phyloP scores from a whole-genome alignment of 2,329 filamentous ascomycete species.

The Madurella mycetomatis region DNA sequence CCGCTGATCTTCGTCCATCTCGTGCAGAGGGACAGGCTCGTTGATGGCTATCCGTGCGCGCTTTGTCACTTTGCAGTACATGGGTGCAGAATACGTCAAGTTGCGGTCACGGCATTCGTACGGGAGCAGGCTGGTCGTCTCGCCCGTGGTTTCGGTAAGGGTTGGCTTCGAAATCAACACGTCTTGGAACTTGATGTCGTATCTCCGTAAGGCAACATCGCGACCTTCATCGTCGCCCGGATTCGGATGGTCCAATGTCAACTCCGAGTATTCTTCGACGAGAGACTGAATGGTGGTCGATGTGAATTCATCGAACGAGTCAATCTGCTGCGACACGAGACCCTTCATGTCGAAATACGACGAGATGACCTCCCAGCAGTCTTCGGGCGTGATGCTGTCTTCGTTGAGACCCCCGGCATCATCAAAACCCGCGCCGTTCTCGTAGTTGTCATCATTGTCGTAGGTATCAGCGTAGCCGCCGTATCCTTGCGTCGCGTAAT shows the following conservation, averaged over 20 bases:
- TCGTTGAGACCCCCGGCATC: constrained; percentile 68
- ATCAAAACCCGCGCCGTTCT: constrained; percentile 46
- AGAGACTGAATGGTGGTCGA: constrained; percentile 91
- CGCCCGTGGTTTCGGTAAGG: constrained; percentile 89
- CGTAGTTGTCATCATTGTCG: constrained; percentile 52
- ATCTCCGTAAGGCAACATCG: constrained; percentile 80
- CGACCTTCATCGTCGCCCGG: constrained; percentile 71
- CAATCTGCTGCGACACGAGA: constrained; percentile 92
- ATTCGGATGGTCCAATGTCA: constrained; percentile 91
- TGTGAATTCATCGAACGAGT: constrained; percentile 97
- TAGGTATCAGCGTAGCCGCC: constrained; percentile 23
- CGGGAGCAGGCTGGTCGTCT: constrained; percentile 77
- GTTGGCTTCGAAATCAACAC: constrained; percentile 86
- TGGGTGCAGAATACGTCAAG: constrained; percentile 86
- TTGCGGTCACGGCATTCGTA: constrained; percentile 96
- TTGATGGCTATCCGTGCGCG: constrained; percentile 80
- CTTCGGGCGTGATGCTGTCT: constrained; percentile 81
- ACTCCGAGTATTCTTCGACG: constrained; percentile 83
- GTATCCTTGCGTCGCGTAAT: constrained; percentile 20
- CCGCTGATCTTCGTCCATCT: constrained; percentile 63
- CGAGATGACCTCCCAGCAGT: constrained; percentile 97
- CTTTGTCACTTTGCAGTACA: constrained; percentile 85
- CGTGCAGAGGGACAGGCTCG: constrained; percentile 59
- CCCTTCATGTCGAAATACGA: constrained; percentile 96
- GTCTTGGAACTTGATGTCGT: constrained; percentile 90